phyloP scores from a whole-genome alignment of 768 basidiomycete species.

The Amanita fuliginea region DNA sequence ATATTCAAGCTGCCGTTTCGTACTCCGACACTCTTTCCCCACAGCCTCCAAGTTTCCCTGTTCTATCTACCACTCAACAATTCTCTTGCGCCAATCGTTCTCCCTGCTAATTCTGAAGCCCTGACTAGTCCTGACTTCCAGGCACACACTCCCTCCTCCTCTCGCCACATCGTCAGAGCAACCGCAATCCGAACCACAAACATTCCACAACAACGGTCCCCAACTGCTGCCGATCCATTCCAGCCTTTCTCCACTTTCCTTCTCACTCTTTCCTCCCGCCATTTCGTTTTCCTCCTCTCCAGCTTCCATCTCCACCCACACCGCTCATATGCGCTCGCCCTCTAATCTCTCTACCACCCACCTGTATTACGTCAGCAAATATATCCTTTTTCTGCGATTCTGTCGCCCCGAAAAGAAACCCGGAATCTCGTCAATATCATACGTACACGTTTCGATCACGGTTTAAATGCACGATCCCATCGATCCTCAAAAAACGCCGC shows the following conservation, averaged over 20 bases:
- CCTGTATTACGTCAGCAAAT: neutral
- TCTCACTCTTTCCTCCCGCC: neutral
- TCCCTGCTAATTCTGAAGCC: no score
- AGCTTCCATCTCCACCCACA: neutral
- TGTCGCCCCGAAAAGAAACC: neutral
- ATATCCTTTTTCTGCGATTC: neutral
- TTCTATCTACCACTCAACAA: neutral
- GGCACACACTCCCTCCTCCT: neutral
- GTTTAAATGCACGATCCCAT: neutral
- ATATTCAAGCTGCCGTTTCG: neutral
- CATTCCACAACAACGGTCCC: neutral
- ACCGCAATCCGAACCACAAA: neutral
- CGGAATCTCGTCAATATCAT: neutral
- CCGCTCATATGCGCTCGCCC: neutral
- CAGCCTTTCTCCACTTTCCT: neutral
- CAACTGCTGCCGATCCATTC: neutral
- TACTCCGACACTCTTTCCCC: neutral
- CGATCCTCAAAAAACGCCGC: no score
- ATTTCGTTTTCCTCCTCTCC: neutral
- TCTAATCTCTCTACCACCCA: neutral
- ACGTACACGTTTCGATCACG: neutral
- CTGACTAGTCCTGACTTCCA: no score
- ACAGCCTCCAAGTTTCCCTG: neutral
- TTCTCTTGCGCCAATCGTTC: no score
- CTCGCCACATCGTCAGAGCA: neutral